Evolutionary conservation across 1,284 basidiomycete species (phyloP).

Genomic region (Trametes sp.): DNA sequence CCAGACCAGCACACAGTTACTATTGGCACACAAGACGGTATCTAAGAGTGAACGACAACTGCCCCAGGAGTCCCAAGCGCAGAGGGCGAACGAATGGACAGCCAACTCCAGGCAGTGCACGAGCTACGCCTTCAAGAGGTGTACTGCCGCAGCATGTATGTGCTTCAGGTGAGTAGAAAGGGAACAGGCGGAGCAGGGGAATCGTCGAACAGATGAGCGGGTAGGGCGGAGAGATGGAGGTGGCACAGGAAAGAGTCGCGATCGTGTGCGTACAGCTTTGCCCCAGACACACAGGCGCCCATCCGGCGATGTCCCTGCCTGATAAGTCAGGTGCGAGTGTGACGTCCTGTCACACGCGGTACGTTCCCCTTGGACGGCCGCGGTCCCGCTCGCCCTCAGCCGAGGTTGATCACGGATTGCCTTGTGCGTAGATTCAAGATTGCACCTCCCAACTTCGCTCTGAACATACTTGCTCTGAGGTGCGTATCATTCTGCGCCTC

Average conservation of each 20-base stretch:
- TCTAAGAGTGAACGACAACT: slow-evolving; percentile 3
- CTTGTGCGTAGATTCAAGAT: no score
- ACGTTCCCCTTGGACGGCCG: no score
- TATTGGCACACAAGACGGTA: slow-evolving; percentile 4
- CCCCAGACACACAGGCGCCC: not conserved
- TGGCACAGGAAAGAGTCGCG: slow-evolving; percentile 5
- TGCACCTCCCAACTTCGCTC: no score
- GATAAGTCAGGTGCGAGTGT: not conserved
- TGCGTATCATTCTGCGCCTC: not conserved
- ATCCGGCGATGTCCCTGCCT: no score
- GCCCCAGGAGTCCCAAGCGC: slow-evolving; percentile 1
- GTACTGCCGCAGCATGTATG: not conserved
- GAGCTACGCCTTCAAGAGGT: not conserved
- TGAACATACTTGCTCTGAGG: no score
- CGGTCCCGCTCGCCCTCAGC: not conserved
- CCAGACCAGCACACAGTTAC: not conserved
- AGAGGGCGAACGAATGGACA: not conserved
- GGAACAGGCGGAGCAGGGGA: not conserved
- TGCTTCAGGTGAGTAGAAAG: not conserved
- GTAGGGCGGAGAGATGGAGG: slow-evolving; percentile 4
- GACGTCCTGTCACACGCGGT: no score
- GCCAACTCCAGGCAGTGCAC: slow-evolving; percentile 3
- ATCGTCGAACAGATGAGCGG: slow-evolving; percentile 6
- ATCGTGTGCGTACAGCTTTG: not conserved
- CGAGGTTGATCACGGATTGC: not conserved